A percentile compares a stretch with the other conserved stretches of the same genome.
Conservation (phyloP, 1,139 yeast species). For the Candida gigantensis region DNA sequence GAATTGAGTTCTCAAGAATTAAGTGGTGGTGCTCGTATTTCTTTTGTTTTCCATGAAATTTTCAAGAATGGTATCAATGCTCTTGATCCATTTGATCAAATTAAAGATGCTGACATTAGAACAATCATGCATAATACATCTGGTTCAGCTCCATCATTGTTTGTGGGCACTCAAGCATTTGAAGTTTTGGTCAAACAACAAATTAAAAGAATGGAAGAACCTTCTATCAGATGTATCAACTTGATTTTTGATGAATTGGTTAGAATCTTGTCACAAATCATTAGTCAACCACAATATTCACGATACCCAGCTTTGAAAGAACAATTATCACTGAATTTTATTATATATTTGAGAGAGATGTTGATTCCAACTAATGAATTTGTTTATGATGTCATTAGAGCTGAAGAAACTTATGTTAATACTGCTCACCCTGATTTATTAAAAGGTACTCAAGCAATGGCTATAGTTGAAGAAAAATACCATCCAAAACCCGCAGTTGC, state of each 20-base stretch:
- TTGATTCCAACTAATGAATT: slow-evolving; percentile 83
- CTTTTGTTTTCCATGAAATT: slow-evolving; percentile 96
- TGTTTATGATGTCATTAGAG: slow-evolving; percentile 74
- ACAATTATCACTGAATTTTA: slow-evolving; percentile 75
- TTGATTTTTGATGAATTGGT: slow-evolving; percentile 93
- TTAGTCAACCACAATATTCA: slow-evolving; percentile 76
- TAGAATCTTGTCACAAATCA: slow-evolving; percentile 82
- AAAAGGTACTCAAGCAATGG: slow-evolving; percentile 94
- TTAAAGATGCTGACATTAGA: slow-evolving; percentile 94
- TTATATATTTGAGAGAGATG: slow-evolving; percentile 77
- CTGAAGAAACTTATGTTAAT: slow-evolving; percentile 93
- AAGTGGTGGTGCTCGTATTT: slow-evolving; percentile 97
- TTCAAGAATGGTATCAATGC: slow-evolving; percentile 91
- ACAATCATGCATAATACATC: slow-evolving; percentile 97
- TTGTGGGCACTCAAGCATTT: slow-evolving; percentile 97
- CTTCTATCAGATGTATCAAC: slow-evolving; percentile 83
- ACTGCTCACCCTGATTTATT: slow-evolving; percentile 97
- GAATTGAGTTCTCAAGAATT: slow-evolving; percentile 84
- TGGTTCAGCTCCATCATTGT: slow-evolving; percentile 96
- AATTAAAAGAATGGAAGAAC: slow-evolving; percentile 92
- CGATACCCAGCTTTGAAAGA: slow-evolving; percentile 92
- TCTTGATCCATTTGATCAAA: slow-evolving; percentile 95
- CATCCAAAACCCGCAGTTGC: slow-evolving; percentile 81
- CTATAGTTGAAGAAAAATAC: slow-evolving; percentile 86
- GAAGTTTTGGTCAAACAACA: slow-evolving; percentile 96